These are phyloP conservation scores for Elsinoe batatas DNA, from an alignment of 2,329 filamentous ascomycete genomes.

Conservation along the genomic window DNA sequence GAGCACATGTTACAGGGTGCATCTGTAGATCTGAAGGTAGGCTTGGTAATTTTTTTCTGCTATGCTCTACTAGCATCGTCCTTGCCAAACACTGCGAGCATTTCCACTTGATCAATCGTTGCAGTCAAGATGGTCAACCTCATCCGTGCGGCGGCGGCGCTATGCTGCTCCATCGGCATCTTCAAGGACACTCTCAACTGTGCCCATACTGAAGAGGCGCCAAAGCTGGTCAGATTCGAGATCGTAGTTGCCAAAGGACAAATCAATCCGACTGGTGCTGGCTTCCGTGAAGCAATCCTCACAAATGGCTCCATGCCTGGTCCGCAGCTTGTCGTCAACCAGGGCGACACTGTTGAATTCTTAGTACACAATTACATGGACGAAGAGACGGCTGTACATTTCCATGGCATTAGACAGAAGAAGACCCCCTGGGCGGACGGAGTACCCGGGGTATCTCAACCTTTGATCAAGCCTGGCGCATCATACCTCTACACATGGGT, in stretches of 20 bases:
- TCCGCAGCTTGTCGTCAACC: conserved; percentile 19
- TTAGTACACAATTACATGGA: conserved; percentile 23
- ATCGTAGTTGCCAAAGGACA: conserved; percentile 22
- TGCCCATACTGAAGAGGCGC: conserved; percentile 15
- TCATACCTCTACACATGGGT: conserved; percentile 46
- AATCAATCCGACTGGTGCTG: conserved; percentile 24
- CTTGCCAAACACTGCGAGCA: background rate
- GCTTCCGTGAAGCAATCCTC: conserved; percentile 24
- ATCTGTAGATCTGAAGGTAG: conserved; percentile 6
- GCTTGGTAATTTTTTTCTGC: background rate
- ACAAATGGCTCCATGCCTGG: conserved; percentile 28
- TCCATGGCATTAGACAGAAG: conserved; percentile 38
- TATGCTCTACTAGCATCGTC: background rate
- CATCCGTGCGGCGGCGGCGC: conserved; percentile 3
- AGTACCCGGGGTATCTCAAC: conserved; percentile 47
- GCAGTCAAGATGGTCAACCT: conserved; percentile 8
- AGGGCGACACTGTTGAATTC: conserved; percentile 19
- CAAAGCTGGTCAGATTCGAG: conserved; percentile 14
- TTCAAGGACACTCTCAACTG: conserved; percentile 7
- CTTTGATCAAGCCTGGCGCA: conserved; percentile 39
- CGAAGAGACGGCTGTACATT: conserved; percentile 23
- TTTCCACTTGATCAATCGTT: background rate
- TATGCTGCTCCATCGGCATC: conserved; percentile 8
- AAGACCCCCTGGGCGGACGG: conserved; percentile 52
- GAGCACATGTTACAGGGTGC: background rate